Evolutionary conservation across 176 grass and related monocot genomes (phyloP).

Genomic region (Canna indica): DNA sequence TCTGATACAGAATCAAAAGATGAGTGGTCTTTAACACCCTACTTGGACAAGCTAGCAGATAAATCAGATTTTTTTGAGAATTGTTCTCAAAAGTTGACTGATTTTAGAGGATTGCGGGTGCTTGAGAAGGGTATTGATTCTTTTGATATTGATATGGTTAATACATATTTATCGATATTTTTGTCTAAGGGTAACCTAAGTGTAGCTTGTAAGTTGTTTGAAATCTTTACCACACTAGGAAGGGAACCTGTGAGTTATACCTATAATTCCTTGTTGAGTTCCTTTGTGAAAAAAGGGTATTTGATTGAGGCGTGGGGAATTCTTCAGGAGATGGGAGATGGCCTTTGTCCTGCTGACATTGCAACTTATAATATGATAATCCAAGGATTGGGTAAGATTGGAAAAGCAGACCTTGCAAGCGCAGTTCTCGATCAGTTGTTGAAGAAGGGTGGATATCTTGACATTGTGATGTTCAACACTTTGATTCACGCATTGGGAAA

Average conservation of each 20-base stretch:
- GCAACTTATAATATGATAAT: conserved; percentile 88
- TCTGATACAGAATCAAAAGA: conserved; percentile 36
- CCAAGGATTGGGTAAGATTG: conserved; percentile 77
- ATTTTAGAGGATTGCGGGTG: conserved; percentile 57
- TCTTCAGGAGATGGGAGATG: conserved; percentile 69
- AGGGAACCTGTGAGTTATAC: conserved; percentile 67
- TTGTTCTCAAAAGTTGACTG: conserved; percentile 36
- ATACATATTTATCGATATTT: conserved; percentile 94
- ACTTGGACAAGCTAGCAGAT: conserved; percentile 65
- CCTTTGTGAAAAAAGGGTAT: conserved; percentile 92
- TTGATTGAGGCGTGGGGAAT: conserved; percentile 67
- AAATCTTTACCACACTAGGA: conserved; percentile 50
- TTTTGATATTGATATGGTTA: conserved; percentile 86
- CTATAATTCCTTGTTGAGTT: conserved; percentile 83
- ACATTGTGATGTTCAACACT: conserved; percentile 96
- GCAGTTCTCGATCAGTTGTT: conserved; percentile 58
- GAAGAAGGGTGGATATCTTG: conserved; percentile 70
- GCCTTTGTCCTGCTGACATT: conserved; percentile 64
- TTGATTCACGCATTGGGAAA: conserved; percentile 82
- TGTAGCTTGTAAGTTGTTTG: conserved; percentile 91
- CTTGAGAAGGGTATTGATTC: conserved; percentile 42
- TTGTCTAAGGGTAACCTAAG: conserved; percentile 77
- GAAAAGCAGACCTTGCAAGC: conserved; percentile 55
- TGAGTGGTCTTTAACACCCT: conserved; percentile 75
- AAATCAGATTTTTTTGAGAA: conserved; percentile 26